Conservation (phyloP, 2,329 filamentous ascomycete genomes). For the Tolypocladium pustulatum region DNA sequence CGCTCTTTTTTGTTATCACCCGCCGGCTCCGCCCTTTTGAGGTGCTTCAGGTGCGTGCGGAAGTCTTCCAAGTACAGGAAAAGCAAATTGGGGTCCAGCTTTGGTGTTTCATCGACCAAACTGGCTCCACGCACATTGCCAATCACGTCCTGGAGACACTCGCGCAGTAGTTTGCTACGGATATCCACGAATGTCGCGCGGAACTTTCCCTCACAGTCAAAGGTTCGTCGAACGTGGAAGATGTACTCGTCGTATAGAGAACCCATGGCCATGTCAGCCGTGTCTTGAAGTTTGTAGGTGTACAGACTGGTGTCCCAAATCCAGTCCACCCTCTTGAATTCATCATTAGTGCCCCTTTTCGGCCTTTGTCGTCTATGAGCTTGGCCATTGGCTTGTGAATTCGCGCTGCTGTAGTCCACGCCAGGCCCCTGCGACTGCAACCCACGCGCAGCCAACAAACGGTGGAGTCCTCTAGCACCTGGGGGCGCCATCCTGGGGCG, state of each 20-base stretch:
- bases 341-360: conserved; percentile 16
- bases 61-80: conserved; percentile 71
- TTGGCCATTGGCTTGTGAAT: neutral
- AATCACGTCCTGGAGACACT: conserved; percentile 39
- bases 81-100: conserved; percentile 59
- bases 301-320: conserved; percentile 41
- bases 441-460: neutral
- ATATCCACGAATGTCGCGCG: conserved; percentile 65
- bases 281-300: conserved; percentile 44
- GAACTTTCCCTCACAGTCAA: conserved; percentile 79
- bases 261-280: conserved; percentile 32
- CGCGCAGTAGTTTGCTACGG: conserved; percentile 69
- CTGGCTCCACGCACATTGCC: conserved; percentile 45
- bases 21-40: conserved; percentile 46
- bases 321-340: conserved; percentile 43
- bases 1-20: conserved; percentile 43
- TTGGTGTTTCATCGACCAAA: conserved; percentile 69
- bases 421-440: neutral
- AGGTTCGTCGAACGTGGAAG: conserved; percentile 73
- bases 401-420: neutral
- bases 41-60: conserved; percentile 48
- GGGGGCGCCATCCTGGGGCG: neutral
- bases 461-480: neutral
- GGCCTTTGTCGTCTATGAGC: conserved; percentile 6
- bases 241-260: conserved; percentile 64